A percentile compares a stretch with the other conserved stretches of the same genome.
Conservation (phyloP, 129 eudicot species). For the Erigeron canadensis region DNA sequence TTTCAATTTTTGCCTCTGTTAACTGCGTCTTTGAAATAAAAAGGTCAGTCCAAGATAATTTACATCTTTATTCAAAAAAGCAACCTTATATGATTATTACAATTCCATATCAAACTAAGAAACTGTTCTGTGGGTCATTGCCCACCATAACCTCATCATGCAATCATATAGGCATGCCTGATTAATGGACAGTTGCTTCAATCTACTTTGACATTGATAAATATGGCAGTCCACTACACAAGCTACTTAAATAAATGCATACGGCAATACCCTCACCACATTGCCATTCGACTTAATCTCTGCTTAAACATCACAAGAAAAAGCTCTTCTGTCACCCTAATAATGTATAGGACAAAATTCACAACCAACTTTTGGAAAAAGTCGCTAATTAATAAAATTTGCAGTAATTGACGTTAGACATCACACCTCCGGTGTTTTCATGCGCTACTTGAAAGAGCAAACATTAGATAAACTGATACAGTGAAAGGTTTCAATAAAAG, state of each 20-base stretch:
- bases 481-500: background rate
- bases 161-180: constrained; percentile 27
- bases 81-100: constrained; percentile 1
- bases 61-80: background rate
- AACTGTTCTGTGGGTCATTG: background rate
- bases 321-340: too few species aligned
- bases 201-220: background rate
- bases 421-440: background rate
- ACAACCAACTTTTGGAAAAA: too few species aligned
- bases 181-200: constrained; percentile 1
- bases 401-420: too few species aligned
- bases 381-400: too few species aligned
- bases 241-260: background rate
- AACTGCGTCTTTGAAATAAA: constrained; percentile 6
- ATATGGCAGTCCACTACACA: constrained; percentile 1
- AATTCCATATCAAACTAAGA: too few species aligned
- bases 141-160: constrained; percentile 14
- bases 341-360: too few species aligned
- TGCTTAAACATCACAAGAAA: too few species aligned
- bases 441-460: too few species aligned
- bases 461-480: background rate
- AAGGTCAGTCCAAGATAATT: constrained; percentile 3
- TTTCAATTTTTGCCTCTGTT: background rate
- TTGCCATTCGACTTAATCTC: background rate
- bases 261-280: constrained; percentile 7